These are phyloP conservation scores for Fomitopsis serialis DNA, from an alignment of 768 basidiomycete genomes.

Conservation along the genomic window DNA sequence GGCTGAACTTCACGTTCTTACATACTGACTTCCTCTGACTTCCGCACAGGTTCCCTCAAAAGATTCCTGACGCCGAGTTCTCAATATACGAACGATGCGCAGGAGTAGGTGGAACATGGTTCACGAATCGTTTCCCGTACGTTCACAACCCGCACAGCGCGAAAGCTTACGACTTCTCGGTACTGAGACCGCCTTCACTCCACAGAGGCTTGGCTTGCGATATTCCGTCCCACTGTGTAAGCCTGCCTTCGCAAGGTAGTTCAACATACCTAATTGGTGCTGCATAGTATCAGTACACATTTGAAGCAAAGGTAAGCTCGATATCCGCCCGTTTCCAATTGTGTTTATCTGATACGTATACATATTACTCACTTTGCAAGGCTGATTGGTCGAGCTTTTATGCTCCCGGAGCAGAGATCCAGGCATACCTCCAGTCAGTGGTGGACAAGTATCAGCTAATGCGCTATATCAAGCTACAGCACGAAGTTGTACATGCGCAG, in stretches of 20 bases:
- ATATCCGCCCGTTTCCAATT: too few species aligned
- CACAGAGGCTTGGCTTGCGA: conserved; percentile 52
- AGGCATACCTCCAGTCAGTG: conserved; percentile 43
- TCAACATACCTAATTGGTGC: background rate
- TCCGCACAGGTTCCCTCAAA: conserved; percentile 5
- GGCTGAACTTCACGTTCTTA: too few species aligned
- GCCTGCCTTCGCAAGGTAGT: conserved; percentile 2
- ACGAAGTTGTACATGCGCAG: conserved; percentile 44
- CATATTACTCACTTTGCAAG: conserved; percentile 22
- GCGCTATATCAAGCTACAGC: conserved; percentile 48
- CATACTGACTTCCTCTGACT: too few species aligned
- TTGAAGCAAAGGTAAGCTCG: conserved; percentile 44
- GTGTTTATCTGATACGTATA: too few species aligned
- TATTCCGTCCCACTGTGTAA: conserved; percentile 50
- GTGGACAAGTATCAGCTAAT: conserved; percentile 52
- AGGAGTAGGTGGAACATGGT: conserved; percentile 62
- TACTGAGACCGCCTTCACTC: too few species aligned
- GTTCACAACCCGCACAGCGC: conserved; percentile 5
- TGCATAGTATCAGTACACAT: conserved; percentile 62
- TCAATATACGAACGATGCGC: conserved; percentile 54
- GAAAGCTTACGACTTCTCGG: background rate
- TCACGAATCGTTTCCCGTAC: conserved; percentile 49
- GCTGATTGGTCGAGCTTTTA: conserved; percentile 59
- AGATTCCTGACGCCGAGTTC: conserved; percentile 44
- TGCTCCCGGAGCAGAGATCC: conserved; percentile 55